Conservation (phyloP, 2,329 filamentous ascomycete species). For the Geosmithia flava region DNA sequence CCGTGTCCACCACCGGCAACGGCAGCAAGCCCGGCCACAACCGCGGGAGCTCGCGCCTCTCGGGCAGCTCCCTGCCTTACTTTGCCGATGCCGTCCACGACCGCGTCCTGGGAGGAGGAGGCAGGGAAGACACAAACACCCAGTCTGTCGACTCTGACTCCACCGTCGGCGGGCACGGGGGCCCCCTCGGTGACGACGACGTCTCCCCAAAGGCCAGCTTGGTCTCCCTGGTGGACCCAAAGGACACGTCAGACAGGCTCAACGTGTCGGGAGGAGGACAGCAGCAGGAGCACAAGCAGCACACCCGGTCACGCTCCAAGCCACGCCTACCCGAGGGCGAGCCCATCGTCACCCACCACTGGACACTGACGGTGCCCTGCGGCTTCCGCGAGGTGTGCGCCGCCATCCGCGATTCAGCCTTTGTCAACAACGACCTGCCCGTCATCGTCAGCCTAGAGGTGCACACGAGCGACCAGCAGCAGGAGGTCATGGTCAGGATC, state of each 20-base stretch:
- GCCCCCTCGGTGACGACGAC: constrained; percentile 10
- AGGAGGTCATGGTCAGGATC: constrained; percentile 85
- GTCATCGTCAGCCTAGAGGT: constrained; percentile 90
- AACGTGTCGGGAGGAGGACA: constrained; percentile 11
- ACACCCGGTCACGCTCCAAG: constrained; percentile 10
- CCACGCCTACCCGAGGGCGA: constrained; percentile 36
- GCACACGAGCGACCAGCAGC: constrained; percentile 70
- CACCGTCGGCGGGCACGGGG: constrained; percentile 13
- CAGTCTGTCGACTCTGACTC: constrained; percentile 27
- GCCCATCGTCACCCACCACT: constrained; percentile 70
- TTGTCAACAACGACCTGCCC: constrained; percentile 62
- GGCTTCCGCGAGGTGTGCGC: constrained; percentile 79
- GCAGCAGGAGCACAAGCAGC: constrained; percentile 4
- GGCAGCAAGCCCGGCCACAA: constrained; percentile 29
- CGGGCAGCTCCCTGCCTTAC: constrained; percentile 31
- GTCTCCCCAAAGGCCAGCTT: constrained; percentile 17
- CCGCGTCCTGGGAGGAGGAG: constrained; percentile 7
- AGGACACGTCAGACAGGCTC: constrained; percentile 20
- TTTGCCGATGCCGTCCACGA: constrained; percentile 27
- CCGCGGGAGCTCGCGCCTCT: constrained; percentile 31
- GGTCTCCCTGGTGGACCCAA: constrained; percentile 12
- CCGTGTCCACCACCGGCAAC: constrained; percentile 18
- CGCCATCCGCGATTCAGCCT: constrained; percentile 68
- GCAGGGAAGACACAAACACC: not conserved
- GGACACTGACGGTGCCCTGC: constrained; percentile 76